Percentiles rank a stretch among this genome's conserved stretches.
Conservation (phyloP, 768 basidiomycete genomes). For the Strobilomyces dryophilus region DNA sequence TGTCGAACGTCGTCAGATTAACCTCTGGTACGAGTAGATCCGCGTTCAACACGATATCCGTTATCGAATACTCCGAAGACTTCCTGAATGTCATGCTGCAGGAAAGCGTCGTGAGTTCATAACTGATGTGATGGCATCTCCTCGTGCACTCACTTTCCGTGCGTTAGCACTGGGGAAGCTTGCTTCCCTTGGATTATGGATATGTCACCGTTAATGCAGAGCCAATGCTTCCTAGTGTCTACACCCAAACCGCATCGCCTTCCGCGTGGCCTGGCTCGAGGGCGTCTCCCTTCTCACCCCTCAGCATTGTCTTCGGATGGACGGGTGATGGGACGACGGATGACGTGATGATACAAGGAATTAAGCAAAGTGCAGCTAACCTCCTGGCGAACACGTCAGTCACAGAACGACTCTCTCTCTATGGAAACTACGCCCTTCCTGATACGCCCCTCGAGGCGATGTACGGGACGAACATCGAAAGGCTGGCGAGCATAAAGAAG, state of each 20-base stretch:
- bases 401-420: constrained; percentile 40
- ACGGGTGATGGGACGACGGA: constrained; percentile 33
- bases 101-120: constrained; percentile 15
- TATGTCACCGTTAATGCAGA: constrained; percentile 47
- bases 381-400: constrained; percentile 43
- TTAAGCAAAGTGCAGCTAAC: constrained; percentile 34
- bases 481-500: constrained; percentile 38
- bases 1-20: neutral
- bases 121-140: neutral
- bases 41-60: constrained; percentile 23
- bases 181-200: constrained; percentile 33
- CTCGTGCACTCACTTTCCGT: neutral
- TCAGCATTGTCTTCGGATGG: constrained; percentile 50
- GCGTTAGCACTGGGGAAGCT: constrained; percentile 37
- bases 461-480: constrained; percentile 46
- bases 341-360: constrained; percentile 37
- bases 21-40: constrained; percentile 12
- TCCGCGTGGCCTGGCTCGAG: constrained; percentile 50
- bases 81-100: constrained; percentile 18
- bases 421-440: constrained; percentile 58
- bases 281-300: constrained; percentile 35
- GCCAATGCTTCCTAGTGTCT: constrained; percentile 42
- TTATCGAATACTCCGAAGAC: constrained; percentile 16
- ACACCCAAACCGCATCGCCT: constrained; percentile 33
- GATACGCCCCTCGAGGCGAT: constrained; percentile 48